Base-by-base conservation (phyloP, 306 rosid genomes). In the Fragaria vesca region DNA sequence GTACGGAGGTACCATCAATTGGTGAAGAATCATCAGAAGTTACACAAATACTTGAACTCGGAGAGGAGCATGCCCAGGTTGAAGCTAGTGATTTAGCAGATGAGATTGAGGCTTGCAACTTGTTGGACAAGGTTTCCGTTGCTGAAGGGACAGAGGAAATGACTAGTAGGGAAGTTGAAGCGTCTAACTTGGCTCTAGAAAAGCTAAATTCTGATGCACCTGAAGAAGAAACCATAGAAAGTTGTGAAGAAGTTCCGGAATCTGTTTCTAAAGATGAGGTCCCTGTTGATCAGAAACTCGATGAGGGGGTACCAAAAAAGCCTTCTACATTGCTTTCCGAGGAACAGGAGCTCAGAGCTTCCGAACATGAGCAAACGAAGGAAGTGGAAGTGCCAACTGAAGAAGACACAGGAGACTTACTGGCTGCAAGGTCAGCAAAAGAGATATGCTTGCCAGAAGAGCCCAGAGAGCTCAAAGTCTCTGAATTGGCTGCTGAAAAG, bases 371-470 rank as follows among this genome's bases (percentile, higher is more conserved):
- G 50, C 55, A 34, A 18, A 36, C 21, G 26, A 62, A 70, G 73
- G 84, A 69, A 76, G 68, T 40, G 40, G 34, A 69, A 16, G 24
- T 65, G 12, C 66, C 30, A 36, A 55, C 61, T 36, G 21, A 3
- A 30, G 69, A 74, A 12, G 24, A 8, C 30, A 4, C 20, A 12
- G 18, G 48, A 30, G 60, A 70, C 8, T 26, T 46, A 32, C 62
- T 57, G 28, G 65, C 74, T 0, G 54, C 28, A 76, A 70, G 62
- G 47, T 5, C 32, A 26, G 45, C 47, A 34, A 76, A 72, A 76
- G 84, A 80, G 71, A 61, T 58, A n/a, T 40, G 66, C 69, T 76
- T 76, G 58, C 65, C 60, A 17, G 85, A 73, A 75, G 66, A 28
- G 28, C 61, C 74, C 42, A 58, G 15, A 34, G 81, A 55, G 55